Evolutionary conservation across 768 basidiomycete genomes (phyloP).

Genomic region (Lactarius sanguifluus): DNA sequence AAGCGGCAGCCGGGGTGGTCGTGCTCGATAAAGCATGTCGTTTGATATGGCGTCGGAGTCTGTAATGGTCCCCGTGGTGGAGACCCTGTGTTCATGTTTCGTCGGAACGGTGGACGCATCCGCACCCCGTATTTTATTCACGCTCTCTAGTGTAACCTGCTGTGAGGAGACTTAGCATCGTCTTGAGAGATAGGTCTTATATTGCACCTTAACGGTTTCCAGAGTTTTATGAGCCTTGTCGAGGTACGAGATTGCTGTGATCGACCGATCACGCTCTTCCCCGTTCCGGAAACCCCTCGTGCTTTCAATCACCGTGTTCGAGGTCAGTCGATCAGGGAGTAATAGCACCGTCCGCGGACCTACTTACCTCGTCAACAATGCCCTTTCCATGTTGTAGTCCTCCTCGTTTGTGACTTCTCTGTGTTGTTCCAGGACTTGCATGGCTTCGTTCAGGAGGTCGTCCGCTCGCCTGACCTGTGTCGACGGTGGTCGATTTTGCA

Average conservation of each 20-base stretch:
- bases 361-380: constrained; percentile 8
- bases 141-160: background rate
- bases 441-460: constrained; percentile 1
- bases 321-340: background rate
- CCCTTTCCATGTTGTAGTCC: constrained; percentile 7
- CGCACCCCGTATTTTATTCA: background rate
- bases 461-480: constrained; percentile 4
- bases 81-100: background rate
- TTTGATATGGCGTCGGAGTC: background rate
- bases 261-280: constrained; percentile 5
- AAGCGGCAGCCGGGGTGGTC: background rate
- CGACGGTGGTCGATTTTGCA: constrained; percentile 9
- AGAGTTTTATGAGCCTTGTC: constrained; percentile 7
- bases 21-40: background rate
- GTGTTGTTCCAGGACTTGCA: background rate
- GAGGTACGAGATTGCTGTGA: constrained; percentile 10
- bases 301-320: background rate
- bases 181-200: background rate
- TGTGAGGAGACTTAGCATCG: background rate
- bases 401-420: constrained; percentile 1
- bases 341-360: background rate
- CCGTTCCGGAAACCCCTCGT: background rate
- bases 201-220: constrained; percentile 1
- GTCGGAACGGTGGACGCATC: background rate
- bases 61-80: background rate